Conservation (phyloP, 2,329 filamentous ascomycete species). For the Bipolaris sorokiniana region DNA sequence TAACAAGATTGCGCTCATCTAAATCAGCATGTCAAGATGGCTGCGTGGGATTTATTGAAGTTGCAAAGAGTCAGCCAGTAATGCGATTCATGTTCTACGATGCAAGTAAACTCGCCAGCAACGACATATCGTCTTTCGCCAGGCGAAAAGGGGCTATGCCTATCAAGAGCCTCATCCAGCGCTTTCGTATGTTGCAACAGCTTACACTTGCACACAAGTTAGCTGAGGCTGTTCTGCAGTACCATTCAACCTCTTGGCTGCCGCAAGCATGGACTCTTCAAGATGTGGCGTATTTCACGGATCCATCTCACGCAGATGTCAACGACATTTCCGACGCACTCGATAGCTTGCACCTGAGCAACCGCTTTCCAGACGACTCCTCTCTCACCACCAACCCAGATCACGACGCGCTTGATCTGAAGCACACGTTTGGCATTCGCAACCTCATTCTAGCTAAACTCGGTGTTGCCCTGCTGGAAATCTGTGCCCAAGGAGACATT, state of each 20-base stretch:
- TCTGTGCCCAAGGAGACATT: not conserved
- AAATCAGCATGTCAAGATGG: conserved; percentile 5
- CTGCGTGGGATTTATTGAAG: conserved; percentile 18
- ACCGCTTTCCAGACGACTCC: not conserved
- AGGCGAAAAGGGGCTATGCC: not conserved
- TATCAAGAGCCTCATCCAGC: not conserved
- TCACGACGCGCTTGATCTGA: not conserved
- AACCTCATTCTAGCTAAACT: not conserved
- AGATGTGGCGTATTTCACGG: conserved; percentile 20
- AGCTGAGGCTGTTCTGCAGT: conserved; percentile 16
- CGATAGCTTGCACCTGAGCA: conserved; percentile 1
- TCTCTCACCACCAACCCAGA: not conserved
- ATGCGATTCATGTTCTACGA: conserved; percentile 17
- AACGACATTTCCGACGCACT: conserved; percentile 1
- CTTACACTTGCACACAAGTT: conserved; percentile 14
- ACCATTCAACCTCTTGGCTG: conserved; percentile 23
- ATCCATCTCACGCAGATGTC: not conserved
- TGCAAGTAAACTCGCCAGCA: conserved; percentile 2
- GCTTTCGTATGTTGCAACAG: conserved; percentile 2
- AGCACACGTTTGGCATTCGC: not conserved
- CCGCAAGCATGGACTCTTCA: conserved; percentile 17
- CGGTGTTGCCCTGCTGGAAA: not conserved
- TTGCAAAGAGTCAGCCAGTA: not conserved
- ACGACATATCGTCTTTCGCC: not conserved
- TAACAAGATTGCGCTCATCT: not conserved